A percentile compares a stretch with the other conserved stretches of the same genome.
Conservation (phyloP, 1,139 yeast genomes). For the Pichia sp. region DNA sequence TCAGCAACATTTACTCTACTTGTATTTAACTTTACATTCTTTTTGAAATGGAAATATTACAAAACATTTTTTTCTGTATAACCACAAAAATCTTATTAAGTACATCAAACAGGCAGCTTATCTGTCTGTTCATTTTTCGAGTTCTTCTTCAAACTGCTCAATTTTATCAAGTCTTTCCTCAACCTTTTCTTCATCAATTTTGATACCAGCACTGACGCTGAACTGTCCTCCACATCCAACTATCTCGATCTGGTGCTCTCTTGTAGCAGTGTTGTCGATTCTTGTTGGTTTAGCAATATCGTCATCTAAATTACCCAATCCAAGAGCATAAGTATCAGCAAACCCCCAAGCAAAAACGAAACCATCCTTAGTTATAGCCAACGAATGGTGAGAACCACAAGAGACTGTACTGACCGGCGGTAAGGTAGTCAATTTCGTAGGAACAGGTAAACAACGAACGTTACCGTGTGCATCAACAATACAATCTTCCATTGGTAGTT, state of each 20-base stretch:
- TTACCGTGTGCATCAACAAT: conserved; percentile 76
- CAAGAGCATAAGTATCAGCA: conserved; percentile 93
- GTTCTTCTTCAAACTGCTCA: conserved; percentile 37
- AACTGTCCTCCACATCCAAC: conserved; percentile 96
- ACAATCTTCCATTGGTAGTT: conserved; percentile 48
- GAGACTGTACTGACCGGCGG: conserved; percentile 64
- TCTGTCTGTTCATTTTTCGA: not conserved
- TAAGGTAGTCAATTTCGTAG: conserved; percentile 59
- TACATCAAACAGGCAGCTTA: not conserved
- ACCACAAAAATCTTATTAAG: not conserved
- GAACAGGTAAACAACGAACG: conserved; percentile 82
- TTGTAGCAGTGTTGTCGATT: conserved; percentile 89
- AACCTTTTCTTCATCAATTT: conserved; percentile 51
- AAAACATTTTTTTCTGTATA: not conserved
- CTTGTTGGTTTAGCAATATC: conserved; percentile 84
- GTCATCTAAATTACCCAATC: conserved; percentile 89
- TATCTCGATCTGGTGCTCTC: conserved; percentile 59
- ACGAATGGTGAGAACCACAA: conserved; percentile 87
- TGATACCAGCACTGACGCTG: conserved; percentile 77
- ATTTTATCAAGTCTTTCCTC: conserved; percentile 50
- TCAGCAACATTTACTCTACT: no score
- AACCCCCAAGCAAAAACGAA: conserved; percentile 94
- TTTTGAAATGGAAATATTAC: not conserved
- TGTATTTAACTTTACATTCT: not conserved
- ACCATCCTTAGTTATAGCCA: conserved; percentile 83